These are phyloP conservation scores for Suillus subaureus DNA, from an alignment of 768 basidiomycete genomes.

Conservation along the genomic window DNA sequence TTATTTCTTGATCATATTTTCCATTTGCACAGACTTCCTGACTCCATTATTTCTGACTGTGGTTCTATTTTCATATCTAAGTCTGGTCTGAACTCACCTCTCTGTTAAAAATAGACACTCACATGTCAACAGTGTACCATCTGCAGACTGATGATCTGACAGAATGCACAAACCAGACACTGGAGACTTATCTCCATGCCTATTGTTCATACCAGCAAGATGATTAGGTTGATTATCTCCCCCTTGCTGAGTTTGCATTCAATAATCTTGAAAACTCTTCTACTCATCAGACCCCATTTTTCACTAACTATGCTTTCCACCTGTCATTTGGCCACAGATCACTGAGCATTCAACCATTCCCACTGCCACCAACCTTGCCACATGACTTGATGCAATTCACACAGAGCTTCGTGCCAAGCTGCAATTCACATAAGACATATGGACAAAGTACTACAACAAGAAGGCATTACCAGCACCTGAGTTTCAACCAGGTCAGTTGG, in stretches of 20 bases:
- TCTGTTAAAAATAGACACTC: slow-evolving; percentile 10
- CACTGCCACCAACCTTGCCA: slow-evolving; percentile 33
- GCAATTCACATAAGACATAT: slow-evolving; percentile 28
- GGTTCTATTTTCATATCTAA: slow-evolving; percentile 27
- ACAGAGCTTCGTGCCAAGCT: slow-evolving; percentile 37
- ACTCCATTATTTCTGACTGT: slow-evolving; percentile 25
- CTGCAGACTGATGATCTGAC: slow-evolving; percentile 45
- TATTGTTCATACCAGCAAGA: slow-evolving; percentile 43
- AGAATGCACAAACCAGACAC: slow-evolving; percentile 39
- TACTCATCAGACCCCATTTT: slow-evolving; percentile 41
- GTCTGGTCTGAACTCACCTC: slow-evolving; percentile 27
- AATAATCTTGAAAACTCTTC: slow-evolving; percentile 39
- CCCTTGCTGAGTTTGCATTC: slow-evolving; percentile 43
- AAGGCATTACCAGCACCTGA: slow-evolving; percentile 27
- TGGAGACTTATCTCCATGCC: slow-evolving; percentile 40
- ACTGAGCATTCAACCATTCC: slow-evolving; percentile 32
- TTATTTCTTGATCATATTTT: slow-evolving; percentile 17
- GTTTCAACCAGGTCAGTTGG: slow-evolving; percentile 35
- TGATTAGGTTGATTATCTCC: slow-evolving; percentile 43
- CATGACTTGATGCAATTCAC: slow-evolving; percentile 33
- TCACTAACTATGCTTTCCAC: slow-evolving; percentile 30
- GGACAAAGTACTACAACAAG: slow-evolving; percentile 32
- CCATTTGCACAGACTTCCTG: slow-evolving; percentile 22
- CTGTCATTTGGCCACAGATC: slow-evolving; percentile 33
- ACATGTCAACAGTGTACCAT: slow-evolving; percentile 44